phyloP scores from a whole-genome alignment of 179 eudicot species.

The Vitellaria paradoxa region DNA sequence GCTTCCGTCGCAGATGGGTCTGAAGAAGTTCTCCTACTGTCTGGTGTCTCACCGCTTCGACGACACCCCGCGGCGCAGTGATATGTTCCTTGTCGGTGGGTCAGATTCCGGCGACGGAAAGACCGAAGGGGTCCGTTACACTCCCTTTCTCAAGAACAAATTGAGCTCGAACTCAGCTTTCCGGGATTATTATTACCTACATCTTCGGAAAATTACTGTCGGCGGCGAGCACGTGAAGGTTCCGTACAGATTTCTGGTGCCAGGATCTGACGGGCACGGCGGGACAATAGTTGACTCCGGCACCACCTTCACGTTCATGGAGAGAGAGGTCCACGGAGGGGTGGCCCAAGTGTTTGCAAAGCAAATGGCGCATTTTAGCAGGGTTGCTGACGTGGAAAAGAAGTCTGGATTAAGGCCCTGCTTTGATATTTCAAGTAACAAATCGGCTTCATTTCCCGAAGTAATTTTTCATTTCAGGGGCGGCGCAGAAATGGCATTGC shows the following conservation, averaged over 20 bases:
- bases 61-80: conserved; percentile 41
- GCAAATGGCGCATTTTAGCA: conserved; percentile 42
- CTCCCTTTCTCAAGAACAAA: conserved; percentile 45
- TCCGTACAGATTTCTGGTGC: conserved; percentile 37
- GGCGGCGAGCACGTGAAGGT: conserved; percentile 52
- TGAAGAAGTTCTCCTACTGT: conserved; percentile 60
- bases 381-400: conserved; percentile 41
- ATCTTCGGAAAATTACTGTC: conserved; percentile 45
- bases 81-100: conserved; percentile 30
- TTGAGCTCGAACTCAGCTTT: conserved; percentile 20
- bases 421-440: conserved; percentile 24
- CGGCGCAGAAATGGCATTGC: conserved; percentile 53
- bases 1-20: conserved; percentile 53
- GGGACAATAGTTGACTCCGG: conserved; percentile 74
- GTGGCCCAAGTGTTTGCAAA: conserved; percentile 47
- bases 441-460: conserved; percentile 33
- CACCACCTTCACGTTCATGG: conserved; percentile 63
- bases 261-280: conserved; percentile 44
- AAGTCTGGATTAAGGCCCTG: conserved; percentile 53
- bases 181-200: conserved; percentile 55
- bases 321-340: conserved; percentile 30
- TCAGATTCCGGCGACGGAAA: not conserved
- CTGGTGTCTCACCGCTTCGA: conserved; percentile 59
- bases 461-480: conserved; percentile 53
- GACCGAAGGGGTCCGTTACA: conserved; percentile 31